Evolutionary conservation across 164 flowering plant genomes (phyloP), one percentile per base, ranked within the genome.

Genomic region (Tetrastigma voinierianum): DNA sequence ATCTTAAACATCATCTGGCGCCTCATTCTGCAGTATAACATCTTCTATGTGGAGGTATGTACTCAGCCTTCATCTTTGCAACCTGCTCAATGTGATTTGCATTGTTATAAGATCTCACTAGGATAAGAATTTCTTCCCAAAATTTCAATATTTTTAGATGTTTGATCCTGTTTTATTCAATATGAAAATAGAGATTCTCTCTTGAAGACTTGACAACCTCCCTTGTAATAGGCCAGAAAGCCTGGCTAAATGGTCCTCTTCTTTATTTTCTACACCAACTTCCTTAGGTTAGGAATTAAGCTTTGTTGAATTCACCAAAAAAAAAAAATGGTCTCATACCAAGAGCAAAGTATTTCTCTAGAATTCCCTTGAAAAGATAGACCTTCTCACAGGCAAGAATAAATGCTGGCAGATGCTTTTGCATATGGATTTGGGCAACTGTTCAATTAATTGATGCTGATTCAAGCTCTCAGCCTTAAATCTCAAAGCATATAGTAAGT

Each of bases 401-500:
- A 94, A 70, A 74, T 90, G 86, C 73, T 84, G 91, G 57, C 88
- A 79, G 21, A 94, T 94, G 82, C 89, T 81, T 76, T 87, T 87
- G 73, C 82, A 80, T 54, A 94, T 88, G 4, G 97, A 87, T 72
- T 87, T 91, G 0, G 98, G 98, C 13, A 94, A 79, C 68, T 91
- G 97, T 20, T 91, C 96, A 23, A 94, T 81, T 64, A 91, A 64
- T 7, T 87, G 87, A 3, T 91, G 86, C 72, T 91, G 96, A 76
- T 94, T 91, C 72, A 91, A 84, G 71, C 83, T 86, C 83, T 94
- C 98, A n/a, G 98, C 96, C 81, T 88, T 87, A 66, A 85, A 94
- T 51, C 89, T 86, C 65, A n/a, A 94, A 69, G 54, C 96, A 90
- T 93, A 94, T 91, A 43, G 90, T 91, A 61, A n/a, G 46, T 59